Base-by-base conservation (phyloP, 2,329 filamentous ascomycete species). In the Beauveria sp. region DNA sequence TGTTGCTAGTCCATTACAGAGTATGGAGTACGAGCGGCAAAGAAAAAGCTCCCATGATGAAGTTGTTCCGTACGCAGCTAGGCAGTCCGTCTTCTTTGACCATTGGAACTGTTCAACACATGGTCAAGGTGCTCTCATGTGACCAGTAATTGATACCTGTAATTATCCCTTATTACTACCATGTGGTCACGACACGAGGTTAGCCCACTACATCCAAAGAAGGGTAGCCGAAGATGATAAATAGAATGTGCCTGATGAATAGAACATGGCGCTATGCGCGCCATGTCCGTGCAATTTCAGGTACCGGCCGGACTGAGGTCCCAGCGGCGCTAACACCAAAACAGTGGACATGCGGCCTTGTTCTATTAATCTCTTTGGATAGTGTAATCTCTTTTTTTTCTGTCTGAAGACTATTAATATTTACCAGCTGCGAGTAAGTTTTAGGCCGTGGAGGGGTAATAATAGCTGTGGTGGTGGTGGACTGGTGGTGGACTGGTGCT, bases 201-300 rank as follows among this genome's bases (percentile, higher is more conserved):
- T 24, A 58, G 30, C 22, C 45, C 55, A 58, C 54, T 38, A 22
- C 42, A 42, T 22, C 58, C 49, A 47, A 47, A 34, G 1, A 53
- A 60, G 58, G 58, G 58, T 50, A 60, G 40, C 26, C 58, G 20
- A 38, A 18, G 26, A 52, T n/a, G 46, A 26, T n/a, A 28, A 18
- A 45, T 12, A 30, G 38, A 52, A 38, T 51, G 46, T 58, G 30
- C 10, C 30, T 12, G 30, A 34, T 12, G 30, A 34, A 34, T 12
- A 34, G 45, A 30, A 38, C 49, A 4, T 26, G 40, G 40, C 49
- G 20, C 58, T 53, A 43, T 58, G 46, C 46, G 22, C 34, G 46
- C 18, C 38, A 47, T 38, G 47, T 60, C 58, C 49, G 58, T 60
- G 58, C 40, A 60, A 60, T 60, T 53, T 60, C 58, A 60, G 49